Base-by-base conservation (phyloP, 441 rosid species). In the Bocquillonia castaneifolia region DNA sequence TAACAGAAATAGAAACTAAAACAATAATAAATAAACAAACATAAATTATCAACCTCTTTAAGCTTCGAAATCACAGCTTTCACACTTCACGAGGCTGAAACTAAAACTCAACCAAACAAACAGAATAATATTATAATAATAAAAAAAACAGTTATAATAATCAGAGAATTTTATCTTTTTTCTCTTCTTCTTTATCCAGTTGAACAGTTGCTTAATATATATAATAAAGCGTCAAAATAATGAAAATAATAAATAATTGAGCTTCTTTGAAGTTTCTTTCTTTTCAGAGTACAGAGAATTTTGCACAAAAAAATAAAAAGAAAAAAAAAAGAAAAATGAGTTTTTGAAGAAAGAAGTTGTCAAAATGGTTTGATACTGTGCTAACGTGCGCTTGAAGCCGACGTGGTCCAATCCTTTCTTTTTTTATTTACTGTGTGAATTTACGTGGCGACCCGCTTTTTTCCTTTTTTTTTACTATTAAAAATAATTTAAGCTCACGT, bases 381-480 rank as follows among this genome's bases (percentile, higher is more conserved):
- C 82, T 78, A 76, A 59, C 29, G 61, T 79, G 76, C 72, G 59
- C 54, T 50, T 14, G 2, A 3, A 20, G 56, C 29, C 48, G 55
- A 80, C 82, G 82, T 74, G 82, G 81, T 20, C 79, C 77, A 76
- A 71, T 78, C n/a, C n/a, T n/a, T n/a, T n/a, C 34, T 39, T 66
- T 10, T 26, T 54, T 42, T 37, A 42, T 50, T 36, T 36, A 47
- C 58, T 5, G n/a, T n/a, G 36, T 3, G 51, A 29, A 1, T 58
- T 58, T 58, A 68, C 50, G 72, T 59, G 72, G 72, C 65, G 79
- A 55, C 31, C 68, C 34, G 58, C 40, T 39, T 18, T 36, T 26
- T 31, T 44, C 10, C 6, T 26, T 61, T 44, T 40, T 15, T 26
- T 28, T 26, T 44, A 7, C 4, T 26, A 51, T 15, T 17, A 3